These are phyloP conservation scores for Echeveria elegans DNA, from an alignment of 164 flowering plant genomes.

Conservation along the genomic window DNA sequence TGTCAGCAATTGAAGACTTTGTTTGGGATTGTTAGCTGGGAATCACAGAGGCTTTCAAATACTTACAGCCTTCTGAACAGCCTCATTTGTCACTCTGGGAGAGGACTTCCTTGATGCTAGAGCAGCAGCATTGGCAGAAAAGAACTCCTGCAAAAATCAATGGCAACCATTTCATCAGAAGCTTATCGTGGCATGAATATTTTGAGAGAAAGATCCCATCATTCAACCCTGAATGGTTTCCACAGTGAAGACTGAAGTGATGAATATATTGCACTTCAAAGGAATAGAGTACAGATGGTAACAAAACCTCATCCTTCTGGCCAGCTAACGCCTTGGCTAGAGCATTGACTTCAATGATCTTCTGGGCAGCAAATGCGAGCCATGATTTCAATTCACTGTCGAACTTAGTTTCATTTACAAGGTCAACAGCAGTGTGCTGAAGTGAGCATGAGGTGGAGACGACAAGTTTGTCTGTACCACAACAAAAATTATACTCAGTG, in stretches of 20 bases:
- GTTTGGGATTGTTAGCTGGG: not conserved
- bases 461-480: slow-evolving; percentile 62
- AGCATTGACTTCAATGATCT: slow-evolving; percentile 86
- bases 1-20: not conserved
- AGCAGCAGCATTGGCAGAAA: slow-evolving; percentile 70
- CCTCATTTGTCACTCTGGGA: slow-evolving; percentile 77
- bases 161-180: not conserved
- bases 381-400: slow-evolving; percentile 84
- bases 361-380: slow-evolving; percentile 96
- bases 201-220: not conserved
- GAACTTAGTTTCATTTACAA: slow-evolving; percentile 76
- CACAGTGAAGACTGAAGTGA: not conserved
- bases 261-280: not conserved
- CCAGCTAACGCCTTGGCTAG: slow-evolving; percentile 84
- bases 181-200: not conserved
- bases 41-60: not conserved
- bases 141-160: slow-evolving; percentile 41
- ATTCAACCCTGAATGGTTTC: not conserved
- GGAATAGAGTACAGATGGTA: not conserved
- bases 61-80: slow-evolving; percentile 82
- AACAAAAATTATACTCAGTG: not conserved
- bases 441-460: slow-evolving; percentile 96
- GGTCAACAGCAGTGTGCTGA: slow-evolving; percentile 93
- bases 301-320: slow-evolving; percentile 64
- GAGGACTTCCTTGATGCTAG: slow-evolving; percentile 73